phyloP scores from a whole-genome alignment of 352 stramenopile genomes.

The Phytophthora lateralis region DNA sequence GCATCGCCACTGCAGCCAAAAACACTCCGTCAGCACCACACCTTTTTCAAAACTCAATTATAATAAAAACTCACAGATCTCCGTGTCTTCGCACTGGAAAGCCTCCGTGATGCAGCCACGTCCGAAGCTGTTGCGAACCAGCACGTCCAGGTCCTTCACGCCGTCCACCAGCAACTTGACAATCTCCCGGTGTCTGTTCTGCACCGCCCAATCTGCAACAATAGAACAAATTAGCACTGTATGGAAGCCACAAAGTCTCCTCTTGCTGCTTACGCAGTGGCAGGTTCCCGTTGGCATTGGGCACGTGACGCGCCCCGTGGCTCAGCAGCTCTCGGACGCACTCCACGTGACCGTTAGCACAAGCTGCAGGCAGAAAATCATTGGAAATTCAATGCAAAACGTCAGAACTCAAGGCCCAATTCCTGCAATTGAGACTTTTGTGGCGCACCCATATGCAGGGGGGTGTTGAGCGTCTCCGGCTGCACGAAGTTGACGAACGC shows the following conservation, averaged over 20 bases:
- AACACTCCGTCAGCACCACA: slow-evolving; percentile 1
- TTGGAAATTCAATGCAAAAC: background rate
- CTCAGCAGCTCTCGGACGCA: slow-evolving; percentile 70
- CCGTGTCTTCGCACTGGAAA: slow-evolving; percentile 83
- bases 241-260: background rate
- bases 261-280: slow-evolving; percentile 60
- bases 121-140: slow-evolving; percentile 84
- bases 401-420: background rate
- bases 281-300: slow-evolving; percentile 77
- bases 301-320: slow-evolving; percentile 58
- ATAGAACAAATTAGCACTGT: background rate
- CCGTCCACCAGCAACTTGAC: slow-evolving; percentile 76
- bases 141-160: slow-evolving; percentile 77
- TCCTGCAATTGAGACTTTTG: background rate
- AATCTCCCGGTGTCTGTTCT: slow-evolving; percentile 85
- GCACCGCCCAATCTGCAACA: slow-evolving; percentile 80
- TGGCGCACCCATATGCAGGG: slow-evolving; percentile 81
- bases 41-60: background rate
- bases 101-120: slow-evolving; percentile 83
- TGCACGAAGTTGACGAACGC: slow-evolving; percentile 77
- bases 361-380: slow-evolving; percentile 43
- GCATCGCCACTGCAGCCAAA: slow-evolving; percentile 52
- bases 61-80: slow-evolving; percentile 64
- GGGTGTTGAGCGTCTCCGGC: slow-evolving; percentile 76
- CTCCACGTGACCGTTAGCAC: slow-evolving; percentile 73